Percentiles rank a stretch among this genome's conserved stretches.
phyloP scores from a whole-genome alignment of 345 rosid genomes.

The Salix arbutifolia region DNA sequence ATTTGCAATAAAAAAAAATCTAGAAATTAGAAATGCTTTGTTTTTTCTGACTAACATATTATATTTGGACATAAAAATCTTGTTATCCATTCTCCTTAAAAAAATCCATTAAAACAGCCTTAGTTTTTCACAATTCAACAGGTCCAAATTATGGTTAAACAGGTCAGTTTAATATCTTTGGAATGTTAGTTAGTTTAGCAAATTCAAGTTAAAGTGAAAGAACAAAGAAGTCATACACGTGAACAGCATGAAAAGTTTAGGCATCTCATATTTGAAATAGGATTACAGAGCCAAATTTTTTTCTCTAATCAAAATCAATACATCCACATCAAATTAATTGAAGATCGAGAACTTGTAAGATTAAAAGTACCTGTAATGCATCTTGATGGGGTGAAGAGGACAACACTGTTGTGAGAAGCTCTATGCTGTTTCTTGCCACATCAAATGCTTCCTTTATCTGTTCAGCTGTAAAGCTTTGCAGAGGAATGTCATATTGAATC shows the following conservation, averaged over 20 bases:
- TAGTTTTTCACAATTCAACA: neutral
- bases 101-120: neutral
- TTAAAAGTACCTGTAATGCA: constrained; percentile 54
- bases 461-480: constrained; percentile 65
- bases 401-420: constrained; percentile 75
- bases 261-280: neutral
- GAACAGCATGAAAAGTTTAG: neutral
- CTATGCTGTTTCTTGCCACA: constrained; percentile 84
- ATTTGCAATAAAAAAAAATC: neutral
- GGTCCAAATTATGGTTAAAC: neutral
- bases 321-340: neutral
- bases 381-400: constrained; percentile 83
- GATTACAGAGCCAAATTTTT: neutral
- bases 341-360: neutral
- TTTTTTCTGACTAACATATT: neutral
- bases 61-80: neutral
- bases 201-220: neutral
- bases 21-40: neutral
- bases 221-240: neutral
- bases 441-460: constrained; percentile 90
- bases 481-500: constrained; percentile 47
- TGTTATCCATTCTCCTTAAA: neutral
- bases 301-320: neutral
- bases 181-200: neutral
- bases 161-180: neutral